These are phyloP conservation scores for Gossypium arboreum DNA, from an alignment of 345 rosid genomes.

Conservation along the genomic window DNA sequence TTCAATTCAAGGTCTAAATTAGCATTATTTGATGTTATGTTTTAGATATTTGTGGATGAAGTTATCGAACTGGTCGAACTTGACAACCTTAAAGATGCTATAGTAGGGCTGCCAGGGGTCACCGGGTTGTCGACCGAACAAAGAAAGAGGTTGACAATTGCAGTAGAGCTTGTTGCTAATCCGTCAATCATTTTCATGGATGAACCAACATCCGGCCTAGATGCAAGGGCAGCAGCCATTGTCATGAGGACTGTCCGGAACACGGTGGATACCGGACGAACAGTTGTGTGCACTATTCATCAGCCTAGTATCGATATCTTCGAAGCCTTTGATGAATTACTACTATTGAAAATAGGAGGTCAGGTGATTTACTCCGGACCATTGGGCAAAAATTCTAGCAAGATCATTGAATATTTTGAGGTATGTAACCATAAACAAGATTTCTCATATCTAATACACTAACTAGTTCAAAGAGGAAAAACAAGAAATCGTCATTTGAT, in stretches of 20 bases:
- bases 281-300: slow-evolving; percentile 7
- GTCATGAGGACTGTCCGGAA: slow-evolving; percentile 2
- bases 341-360: neutral
- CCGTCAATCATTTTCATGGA: slow-evolving; percentile 93
- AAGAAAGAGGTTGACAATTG: slow-evolving; percentile 77
- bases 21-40: neutral
- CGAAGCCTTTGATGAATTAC: slow-evolving; percentile 2
- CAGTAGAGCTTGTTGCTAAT: slow-evolving; percentile 78
- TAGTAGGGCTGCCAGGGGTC: slow-evolving; percentile 67
- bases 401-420: slow-evolving; percentile 31
- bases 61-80: slow-evolving; percentile 69
- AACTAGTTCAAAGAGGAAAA: neutral
- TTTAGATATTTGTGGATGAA: slow-evolving; percentile 61
- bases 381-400: neutral
- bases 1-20: neutral
- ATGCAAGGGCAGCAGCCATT: neutral
- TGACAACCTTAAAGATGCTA: slow-evolving; percentile 50
- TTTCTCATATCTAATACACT: neutral
- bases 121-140: slow-evolving; percentile 84
- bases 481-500: slow-evolving; percentile 5
- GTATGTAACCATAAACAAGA: slow-evolving; percentile 21
- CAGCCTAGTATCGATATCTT: slow-evolving; percentile 6
- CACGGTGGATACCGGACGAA: neutral
- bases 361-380: neutral
- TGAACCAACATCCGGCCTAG: slow-evolving; percentile 84